Base-by-base conservation (phyloP, 2,329 filamentous ascomycete genomes). In the Colletotrichum horii region DNA sequence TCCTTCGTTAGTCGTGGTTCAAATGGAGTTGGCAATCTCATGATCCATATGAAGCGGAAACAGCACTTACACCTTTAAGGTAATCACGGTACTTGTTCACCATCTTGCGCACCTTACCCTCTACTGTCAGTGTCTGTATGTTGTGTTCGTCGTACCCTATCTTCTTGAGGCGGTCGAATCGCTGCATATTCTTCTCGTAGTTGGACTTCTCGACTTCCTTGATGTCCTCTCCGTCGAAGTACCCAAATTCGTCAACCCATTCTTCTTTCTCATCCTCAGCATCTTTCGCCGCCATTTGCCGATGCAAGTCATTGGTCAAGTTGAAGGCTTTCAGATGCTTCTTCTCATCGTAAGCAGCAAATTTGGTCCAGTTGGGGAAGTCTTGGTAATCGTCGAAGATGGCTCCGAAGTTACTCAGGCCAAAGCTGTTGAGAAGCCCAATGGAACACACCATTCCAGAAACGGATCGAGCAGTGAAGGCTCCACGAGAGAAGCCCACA, bases 401-500 rank as follows among this genome's bases (percentile, higher is more conserved):
- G 5, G 34, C 61, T 15, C 55, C 66, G n/a, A 78, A 60, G 11
- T 68, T 32, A 6, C 67, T 61, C 16, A 77, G 19, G 14, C 77
- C 77, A 26, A 70, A 30, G 16, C 75, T 72, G 34, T 77, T 78
- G n/a, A 78, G 56, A 4, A 77, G 65, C 4, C 75, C 77, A 3
- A 78, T n/a, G 8, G 66, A 70, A 19, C 68, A 73, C 6, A 83
- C 71, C 71, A 82, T 67, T 36, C 72, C 77, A 8, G 83, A 81
- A 11, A 84, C 79, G 3, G 83, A 82, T 14, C 83, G 82, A 15
- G 83, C 83, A 0, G 83, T 84, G 69, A 84, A 85, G 24, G 83
- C 83, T 15, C 83, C 83, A 1, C 83, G 81, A 0, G 83, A 84
- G 77, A 85, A 85, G 8, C 83, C 83, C 38, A 84, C 78, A 24